Percentiles rank a stretch among this genome's conserved stretches.
phyloP scores from a whole-genome alignment of 139 green algal genomes.

The Ostreobium quekettii region DNA sequence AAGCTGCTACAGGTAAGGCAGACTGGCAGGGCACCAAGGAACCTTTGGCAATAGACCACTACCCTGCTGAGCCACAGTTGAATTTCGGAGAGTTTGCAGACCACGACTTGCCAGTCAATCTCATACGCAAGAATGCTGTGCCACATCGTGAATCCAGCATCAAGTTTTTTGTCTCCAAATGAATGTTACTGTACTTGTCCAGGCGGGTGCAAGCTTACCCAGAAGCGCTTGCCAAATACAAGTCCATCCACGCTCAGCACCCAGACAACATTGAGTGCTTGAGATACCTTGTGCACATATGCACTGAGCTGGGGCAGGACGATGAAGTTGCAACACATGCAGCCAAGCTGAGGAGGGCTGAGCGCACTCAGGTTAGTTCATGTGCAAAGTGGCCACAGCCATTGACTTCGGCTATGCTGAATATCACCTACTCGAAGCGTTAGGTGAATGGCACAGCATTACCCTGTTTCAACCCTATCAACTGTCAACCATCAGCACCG shows the following conservation, averaged over 20 bases:
- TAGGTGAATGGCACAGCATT: constrained; percentile 8
- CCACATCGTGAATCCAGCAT: too few relatives aligned
- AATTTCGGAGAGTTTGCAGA: too few relatives aligned
- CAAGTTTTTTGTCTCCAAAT: too few relatives aligned
- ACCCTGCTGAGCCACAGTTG: too few relatives aligned
- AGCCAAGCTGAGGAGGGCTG: constrained; percentile 33
- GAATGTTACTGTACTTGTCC: background rate
- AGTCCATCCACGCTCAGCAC: constrained; percentile 40
- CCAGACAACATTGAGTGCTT: constrained; percentile 78
- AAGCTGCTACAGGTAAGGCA: constrained; percentile 29
- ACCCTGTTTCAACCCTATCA: background rate
- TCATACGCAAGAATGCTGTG: too few relatives aligned
- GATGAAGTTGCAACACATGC: constrained; percentile 41
- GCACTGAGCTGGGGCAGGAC: constrained; percentile 51
- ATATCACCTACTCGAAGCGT: background rate
- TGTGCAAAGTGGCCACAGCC: too few relatives aligned
- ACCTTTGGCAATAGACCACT: too few relatives aligned
- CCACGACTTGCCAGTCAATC: too few relatives aligned
- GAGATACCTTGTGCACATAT: constrained; percentile 75
- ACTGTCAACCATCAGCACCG: background rate
- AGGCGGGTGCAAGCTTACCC: background rate
- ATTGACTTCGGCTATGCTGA: too few relatives aligned
- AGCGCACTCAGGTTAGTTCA: constrained; percentile 27
- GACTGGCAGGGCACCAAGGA: too few relatives aligned
- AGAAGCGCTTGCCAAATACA: constrained; percentile 34